A percentile compares a stretch with the other conserved stretches of the same genome.
Conservation (phyloP, 768 basidiomycete species). For the Lactifluus pinguis region DNA sequence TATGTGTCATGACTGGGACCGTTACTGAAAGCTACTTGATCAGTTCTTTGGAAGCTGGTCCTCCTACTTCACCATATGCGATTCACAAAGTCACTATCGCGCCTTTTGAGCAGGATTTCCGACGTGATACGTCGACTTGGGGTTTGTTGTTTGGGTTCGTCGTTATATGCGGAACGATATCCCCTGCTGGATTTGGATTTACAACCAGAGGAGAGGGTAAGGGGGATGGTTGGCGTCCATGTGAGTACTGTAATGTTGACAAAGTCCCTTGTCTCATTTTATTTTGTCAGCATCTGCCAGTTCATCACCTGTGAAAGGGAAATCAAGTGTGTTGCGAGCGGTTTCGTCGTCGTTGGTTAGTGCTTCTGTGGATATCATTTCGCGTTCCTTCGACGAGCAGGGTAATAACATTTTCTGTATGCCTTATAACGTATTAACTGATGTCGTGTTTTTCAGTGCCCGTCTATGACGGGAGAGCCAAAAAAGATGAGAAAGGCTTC, state of each 20-base stretch:
- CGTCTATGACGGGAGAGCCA: background rate
- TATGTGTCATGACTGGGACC: background rate
- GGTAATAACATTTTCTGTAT: background rate
- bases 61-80: background rate
- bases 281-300: background rate
- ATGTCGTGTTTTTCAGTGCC: background rate
- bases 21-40: background rate
- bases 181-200: background rate
- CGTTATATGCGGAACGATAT: background rate
- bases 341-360: background rate
- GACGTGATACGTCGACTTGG: background rate
- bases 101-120: no score
- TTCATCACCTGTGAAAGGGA: background rate
- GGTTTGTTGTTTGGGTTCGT: background rate
- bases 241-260: background rate
- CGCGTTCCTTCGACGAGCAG: background rate
- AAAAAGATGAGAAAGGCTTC: background rate
- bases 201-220: background rate
- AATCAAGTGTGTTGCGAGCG: background rate
- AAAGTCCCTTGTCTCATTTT: background rate
- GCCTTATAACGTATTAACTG: no score
- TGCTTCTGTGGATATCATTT: background rate
- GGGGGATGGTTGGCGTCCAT: background rate
- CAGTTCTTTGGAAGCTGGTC: background rate
- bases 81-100: background rate